Conservation (phyloP, 805 yeast genomes). For the Kuraishia cidri region DNA sequence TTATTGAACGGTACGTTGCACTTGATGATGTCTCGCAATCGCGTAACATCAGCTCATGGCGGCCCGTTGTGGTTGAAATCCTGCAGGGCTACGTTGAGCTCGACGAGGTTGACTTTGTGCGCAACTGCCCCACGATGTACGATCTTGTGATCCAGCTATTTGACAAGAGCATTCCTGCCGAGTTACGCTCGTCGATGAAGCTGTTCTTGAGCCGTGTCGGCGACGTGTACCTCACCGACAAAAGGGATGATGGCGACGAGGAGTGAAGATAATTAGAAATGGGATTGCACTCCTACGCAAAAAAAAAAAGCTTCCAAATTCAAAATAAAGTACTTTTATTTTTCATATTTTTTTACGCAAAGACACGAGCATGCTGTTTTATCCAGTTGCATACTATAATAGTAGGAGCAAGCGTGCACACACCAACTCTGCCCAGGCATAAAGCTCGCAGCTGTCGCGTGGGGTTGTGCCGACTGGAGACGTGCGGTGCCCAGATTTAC, state of each 20-base stretch:
- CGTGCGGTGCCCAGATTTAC: too few relatives aligned
- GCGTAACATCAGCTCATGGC: slow-evolving; percentile 77
- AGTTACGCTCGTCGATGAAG: slow-evolving; percentile 52
- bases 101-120: slow-evolving; percentile 60
- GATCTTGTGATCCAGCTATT: slow-evolving; percentile 48
- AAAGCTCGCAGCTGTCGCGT: too few relatives aligned
- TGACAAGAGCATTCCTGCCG: slow-evolving; percentile 51
- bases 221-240: slow-evolving; percentile 20
- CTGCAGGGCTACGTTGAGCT: slow-evolving; percentile 74
- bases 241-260: background rate
- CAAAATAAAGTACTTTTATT: background rate
- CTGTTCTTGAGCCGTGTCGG: slow-evolving; percentile 49
- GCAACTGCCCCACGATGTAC: slow-evolving; percentile 53
- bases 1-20: slow-evolving; percentile 59
- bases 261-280: too few relatives aligned
- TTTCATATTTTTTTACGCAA: too few relatives aligned
- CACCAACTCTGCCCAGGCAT: too few relatives aligned
- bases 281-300: too few relatives aligned
- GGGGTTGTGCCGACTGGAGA: too few relatives aligned
- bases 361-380: too few relatives aligned
- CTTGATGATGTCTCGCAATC: slow-evolving; percentile 74
- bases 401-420: too few relatives aligned
- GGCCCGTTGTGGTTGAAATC: slow-evolving; percentile 87
- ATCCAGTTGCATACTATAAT: too few relatives aligned
- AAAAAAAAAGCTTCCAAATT: background rate